Percentiles rank a stretch among this genome's conserved stretches.
phyloP scores from a whole-genome alignment of 768 basidiomycete species.

The Suillus subluteus region DNA sequence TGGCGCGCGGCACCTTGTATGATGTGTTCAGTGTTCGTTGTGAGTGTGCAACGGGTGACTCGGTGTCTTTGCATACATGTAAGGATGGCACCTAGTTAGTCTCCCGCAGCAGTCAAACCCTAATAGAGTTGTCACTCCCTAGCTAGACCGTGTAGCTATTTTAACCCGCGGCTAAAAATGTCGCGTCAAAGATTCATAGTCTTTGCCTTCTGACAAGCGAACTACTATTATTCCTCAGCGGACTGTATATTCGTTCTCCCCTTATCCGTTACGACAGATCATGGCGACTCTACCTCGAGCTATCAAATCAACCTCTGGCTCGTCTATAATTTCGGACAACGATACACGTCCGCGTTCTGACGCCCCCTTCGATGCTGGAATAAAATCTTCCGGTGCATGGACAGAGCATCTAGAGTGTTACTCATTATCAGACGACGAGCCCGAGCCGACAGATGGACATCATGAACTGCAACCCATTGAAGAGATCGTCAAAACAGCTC shows the following conservation, averaged over 20 bases:
- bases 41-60: too few relatives aligned
- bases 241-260: not conserved
- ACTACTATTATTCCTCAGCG: too few relatives aligned
- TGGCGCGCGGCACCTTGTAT: not conserved
- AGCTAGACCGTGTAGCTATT: too few relatives aligned
- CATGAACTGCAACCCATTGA: conserved; percentile 23
- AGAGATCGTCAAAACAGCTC: conserved; percentile 43
- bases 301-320: conserved; percentile 27
- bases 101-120: too few relatives aligned
- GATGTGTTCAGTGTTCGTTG: too few relatives aligned
- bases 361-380: conserved; percentile 70
- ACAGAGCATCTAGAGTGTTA: conserved; percentile 58
- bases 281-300: conserved; percentile 41
- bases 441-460: conserved; percentile 33
- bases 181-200: too few relatives aligned
- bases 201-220: too few relatives aligned
- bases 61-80: too few relatives aligned
- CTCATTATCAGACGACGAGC: conserved; percentile 58
- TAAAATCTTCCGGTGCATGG: conserved; percentile 81
- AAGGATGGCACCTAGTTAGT: too few relatives aligned
- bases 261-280: not conserved
- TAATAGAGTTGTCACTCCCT: too few relatives aligned
- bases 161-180: too few relatives aligned
- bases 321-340: conserved; percentile 18
- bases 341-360: conserved; percentile 33